These are phyloP conservation scores for Arabidopsis hybrid DNA, from an alignment of 441 rosid species.

Conservation along the genomic window DNA sequence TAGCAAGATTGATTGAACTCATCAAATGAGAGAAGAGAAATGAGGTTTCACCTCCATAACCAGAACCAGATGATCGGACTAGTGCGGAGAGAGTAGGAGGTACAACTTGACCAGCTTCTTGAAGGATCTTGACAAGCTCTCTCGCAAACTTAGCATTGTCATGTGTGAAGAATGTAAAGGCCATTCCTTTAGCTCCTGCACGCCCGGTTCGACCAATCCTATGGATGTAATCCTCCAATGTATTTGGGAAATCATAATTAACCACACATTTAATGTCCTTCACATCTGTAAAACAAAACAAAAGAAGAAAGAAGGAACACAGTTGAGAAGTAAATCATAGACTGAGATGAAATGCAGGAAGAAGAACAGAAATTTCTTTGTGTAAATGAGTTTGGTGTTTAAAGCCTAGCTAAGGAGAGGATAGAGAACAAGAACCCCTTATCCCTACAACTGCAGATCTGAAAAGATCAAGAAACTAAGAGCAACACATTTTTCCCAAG, in stretches of 20 bases:
- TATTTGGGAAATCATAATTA: slow-evolving; percentile 94
- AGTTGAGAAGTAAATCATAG: slow-evolving; percentile 23
- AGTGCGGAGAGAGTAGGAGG: slow-evolving; percentile 72
- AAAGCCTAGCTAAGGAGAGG: slow-evolving; percentile 38
- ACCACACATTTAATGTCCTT: slow-evolving; percentile 98
- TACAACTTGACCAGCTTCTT: slow-evolving; percentile 89
- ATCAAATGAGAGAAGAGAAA: background rate
- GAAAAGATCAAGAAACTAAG: slow-evolving; percentile 66
- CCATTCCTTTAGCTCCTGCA: slow-evolving; percentile 97
- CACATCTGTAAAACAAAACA: slow-evolving; percentile 71
- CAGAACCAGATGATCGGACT: slow-evolving; percentile 57
- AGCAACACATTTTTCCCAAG: slow-evolving; percentile 77
- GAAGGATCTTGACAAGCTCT: slow-evolving; percentile 84
- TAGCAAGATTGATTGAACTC: background rate
- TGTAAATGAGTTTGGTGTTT: slow-evolving; percentile 21
- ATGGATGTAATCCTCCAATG: slow-evolving; percentile 94
- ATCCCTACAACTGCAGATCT: slow-evolving; percentile 92
- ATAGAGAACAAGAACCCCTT: slow-evolving; percentile 53
- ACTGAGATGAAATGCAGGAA: slow-evolving; percentile 26
- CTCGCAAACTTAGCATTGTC: slow-evolving; percentile 84
- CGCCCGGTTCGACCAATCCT: slow-evolving; percentile 98
- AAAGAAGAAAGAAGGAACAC: slow-evolving; percentile 13
- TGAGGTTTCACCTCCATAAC: slow-evolving; percentile 58
- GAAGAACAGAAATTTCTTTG: slow-evolving; percentile 5
- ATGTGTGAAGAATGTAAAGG: slow-evolving; percentile 83